A percentile compares a stretch with the other conserved stretches of the same genome.
phyloP scores from a whole-genome alignment of 495 filamentous ascomycete species.

The Lasiosphaeria miniovina region DNA sequence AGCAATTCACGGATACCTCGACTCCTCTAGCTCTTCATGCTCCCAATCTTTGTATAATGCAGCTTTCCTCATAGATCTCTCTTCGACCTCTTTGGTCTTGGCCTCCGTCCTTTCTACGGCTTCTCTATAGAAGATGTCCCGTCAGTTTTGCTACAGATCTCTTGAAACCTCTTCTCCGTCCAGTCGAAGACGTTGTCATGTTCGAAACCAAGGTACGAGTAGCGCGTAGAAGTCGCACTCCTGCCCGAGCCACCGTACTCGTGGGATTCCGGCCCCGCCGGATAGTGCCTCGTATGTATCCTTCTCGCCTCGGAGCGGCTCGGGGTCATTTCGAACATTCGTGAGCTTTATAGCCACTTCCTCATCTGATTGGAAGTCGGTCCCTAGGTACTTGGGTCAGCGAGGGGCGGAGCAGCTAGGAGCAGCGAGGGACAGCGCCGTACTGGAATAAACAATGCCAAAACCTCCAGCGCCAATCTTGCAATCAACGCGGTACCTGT shows the following conservation, averaged over 20 bases:
- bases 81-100: too few relatives aligned
- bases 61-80: too few relatives aligned
- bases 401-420: too few relatives aligned
- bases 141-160: conserved; percentile 1
- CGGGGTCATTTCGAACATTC: conserved; percentile 17
- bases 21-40: too few relatives aligned
- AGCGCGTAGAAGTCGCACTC: conserved; percentile 31
- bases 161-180: conserved; percentile 23
- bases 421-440: too few relatives aligned
- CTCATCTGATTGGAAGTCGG: conserved; percentile 28
- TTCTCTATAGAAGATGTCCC: too few relatives aligned
- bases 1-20: too few relatives aligned
- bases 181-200: conserved; percentile 35
- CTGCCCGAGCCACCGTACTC: conserved; percentile 27
- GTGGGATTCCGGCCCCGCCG: conserved; percentile 32
- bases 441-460: conserved; percentile 28
- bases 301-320: conserved; percentile 23
- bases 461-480: conserved; percentile 32
- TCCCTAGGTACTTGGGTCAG: background rate
- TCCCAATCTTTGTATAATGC: too few relatives aligned
- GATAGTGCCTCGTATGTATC: conserved; percentile 25
- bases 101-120: too few relatives aligned
- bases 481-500: conserved; percentile 24
- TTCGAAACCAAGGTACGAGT: conserved; percentile 36
- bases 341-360: conserved; percentile 38